Evolutionary conservation across 495 filamentous ascomycete genomes (phyloP).

Genomic region (Talaromyces proteolyticus): DNA sequence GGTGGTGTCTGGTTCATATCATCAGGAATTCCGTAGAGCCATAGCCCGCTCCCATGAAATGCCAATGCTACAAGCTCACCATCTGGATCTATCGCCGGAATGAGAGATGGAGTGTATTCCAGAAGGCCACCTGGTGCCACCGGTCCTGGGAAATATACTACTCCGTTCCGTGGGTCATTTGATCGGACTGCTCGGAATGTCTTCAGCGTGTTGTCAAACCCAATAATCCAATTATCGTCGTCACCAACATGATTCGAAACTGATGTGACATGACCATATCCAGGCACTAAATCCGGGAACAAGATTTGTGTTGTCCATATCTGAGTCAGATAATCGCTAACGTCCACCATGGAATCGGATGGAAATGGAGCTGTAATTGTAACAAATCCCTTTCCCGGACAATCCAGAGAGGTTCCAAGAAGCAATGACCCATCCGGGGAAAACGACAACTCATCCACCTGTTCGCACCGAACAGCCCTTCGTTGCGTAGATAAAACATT

Average conservation of each 20-base stretch:
- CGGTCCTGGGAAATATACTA: conserved; percentile 77
- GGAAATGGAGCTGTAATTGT: conserved; percentile 79
- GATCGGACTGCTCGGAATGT: conserved; percentile 72
- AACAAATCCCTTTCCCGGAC: conserved; percentile 61
- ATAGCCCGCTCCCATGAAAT: conserved; percentile 66
- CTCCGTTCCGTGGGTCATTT: conserved; percentile 68
- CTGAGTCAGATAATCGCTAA: conserved; percentile 53
- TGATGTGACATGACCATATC: conserved; percentile 71
- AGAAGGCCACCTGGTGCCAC: conserved; percentile 24
- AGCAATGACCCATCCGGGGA: conserved; percentile 80
- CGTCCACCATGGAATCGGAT: conserved; percentile 28
- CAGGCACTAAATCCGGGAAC: conserved; percentile 70
- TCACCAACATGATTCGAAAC: conserved; percentile 63
- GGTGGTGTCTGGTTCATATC: conserved; percentile 49
- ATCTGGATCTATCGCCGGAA: conserved; percentile 59
- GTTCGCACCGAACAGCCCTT: conserved; percentile 75
- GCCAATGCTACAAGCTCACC: conserved; percentile 74
- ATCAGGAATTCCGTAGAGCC: conserved; percentile 76
- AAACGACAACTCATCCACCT: conserved; percentile 73
- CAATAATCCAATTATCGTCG: conserved; percentile 73
- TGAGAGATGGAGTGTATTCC: conserved; percentile 54
- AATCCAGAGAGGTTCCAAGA: conserved; percentile 69
- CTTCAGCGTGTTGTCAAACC: conserved; percentile 69
- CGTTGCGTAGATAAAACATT: conserved; percentile 59
- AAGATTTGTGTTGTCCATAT: conserved; percentile 88